Evolutionary conservation across 208 protist genomes (phyloP).

Genomic region (Strigomonas culicis): DNA sequence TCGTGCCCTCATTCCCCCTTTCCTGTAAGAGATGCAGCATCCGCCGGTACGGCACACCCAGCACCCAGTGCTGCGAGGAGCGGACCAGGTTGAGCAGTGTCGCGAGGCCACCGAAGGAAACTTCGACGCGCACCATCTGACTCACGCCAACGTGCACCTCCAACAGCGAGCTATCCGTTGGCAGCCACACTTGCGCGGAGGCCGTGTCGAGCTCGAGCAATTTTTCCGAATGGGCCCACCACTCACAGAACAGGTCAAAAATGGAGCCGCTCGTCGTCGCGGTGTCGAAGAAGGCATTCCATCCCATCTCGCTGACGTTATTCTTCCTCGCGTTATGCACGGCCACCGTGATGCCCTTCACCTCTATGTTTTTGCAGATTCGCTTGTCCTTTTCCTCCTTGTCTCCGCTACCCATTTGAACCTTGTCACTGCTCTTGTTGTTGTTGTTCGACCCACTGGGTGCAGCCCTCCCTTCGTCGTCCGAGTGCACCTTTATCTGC

Average conservation of each 20-base stretch:
- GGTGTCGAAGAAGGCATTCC: neutral
- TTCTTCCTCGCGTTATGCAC: neutral
- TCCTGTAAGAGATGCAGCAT: neutral
- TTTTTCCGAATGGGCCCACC: neutral
- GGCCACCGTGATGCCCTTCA: neutral
- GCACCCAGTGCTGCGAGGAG: constrained; percentile 42
- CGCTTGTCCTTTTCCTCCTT: too few species aligned
- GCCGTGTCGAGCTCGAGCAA: neutral
- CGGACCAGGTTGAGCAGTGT: constrained; percentile 31
- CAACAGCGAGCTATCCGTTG: neutral
- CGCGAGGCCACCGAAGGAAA: constrained; percentile 58
- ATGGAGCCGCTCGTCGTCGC: neutral
- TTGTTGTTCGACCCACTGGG: neutral
- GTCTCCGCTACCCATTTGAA: too few species aligned
- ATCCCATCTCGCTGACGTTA: neutral
- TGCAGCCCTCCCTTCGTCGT: too few species aligned
- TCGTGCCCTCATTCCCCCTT: neutral
- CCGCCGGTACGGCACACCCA: constrained; percentile 45
- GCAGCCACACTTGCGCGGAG: neutral
- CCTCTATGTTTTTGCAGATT: neutral
- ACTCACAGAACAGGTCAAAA: neutral
- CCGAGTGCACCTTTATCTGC: neutral
- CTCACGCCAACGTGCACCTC: neutral
- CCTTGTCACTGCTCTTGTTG: too few species aligned
- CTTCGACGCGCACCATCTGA: constrained; percentile 15